Conservation (phyloP, 768 basidiomycete species). For the Clavaria fumosa region DNA sequence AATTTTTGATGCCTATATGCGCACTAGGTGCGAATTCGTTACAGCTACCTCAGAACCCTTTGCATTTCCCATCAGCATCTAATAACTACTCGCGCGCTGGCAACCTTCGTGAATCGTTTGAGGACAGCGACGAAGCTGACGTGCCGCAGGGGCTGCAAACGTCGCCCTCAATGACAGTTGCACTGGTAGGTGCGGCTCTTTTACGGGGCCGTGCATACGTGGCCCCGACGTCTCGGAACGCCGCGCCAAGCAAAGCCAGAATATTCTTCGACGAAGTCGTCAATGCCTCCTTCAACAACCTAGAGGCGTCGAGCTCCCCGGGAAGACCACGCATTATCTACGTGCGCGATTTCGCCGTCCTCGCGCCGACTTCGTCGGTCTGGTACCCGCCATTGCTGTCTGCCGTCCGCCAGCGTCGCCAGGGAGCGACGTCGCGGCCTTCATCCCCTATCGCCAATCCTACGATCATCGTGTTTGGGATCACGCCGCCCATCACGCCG, state of each 20-base stretch:
- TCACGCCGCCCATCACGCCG: constrained; percentile 61
- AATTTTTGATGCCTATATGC: constrained; percentile 2
- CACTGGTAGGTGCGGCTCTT: constrained; percentile 24
- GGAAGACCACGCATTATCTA: constrained; percentile 61
- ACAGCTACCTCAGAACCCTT: constrained; percentile 56
- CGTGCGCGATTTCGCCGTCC: constrained; percentile 65
- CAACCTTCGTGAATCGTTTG: too few species aligned
- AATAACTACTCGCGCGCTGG: constrained; percentile 12
- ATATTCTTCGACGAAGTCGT: constrained; percentile 67
- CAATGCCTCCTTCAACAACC: constrained; percentile 32
- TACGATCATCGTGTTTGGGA: constrained; percentile 77
- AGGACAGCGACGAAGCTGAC: constrained; percentile 31
- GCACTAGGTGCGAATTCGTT: constrained; percentile 54
- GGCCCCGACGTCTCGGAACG: constrained; percentile 24
- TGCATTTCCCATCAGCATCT: constrained; percentile 40
- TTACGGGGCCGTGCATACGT: constrained; percentile 26
- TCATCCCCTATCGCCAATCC: constrained; percentile 50
- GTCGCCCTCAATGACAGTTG: constrained; percentile 27
- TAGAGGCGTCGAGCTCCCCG: constrained; percentile 13
- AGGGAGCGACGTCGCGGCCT: constrained; percentile 43
- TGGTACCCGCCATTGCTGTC: constrained; percentile 76
- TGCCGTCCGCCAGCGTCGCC: constrained; percentile 63
- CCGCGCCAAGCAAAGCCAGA: constrained; percentile 42
- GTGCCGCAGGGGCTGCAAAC: constrained; percentile 17
- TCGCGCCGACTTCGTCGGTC: constrained; percentile 50